These are phyloP conservation scores for Talaromyces amestolkiae DNA, from an alignment of 2,329 filamentous ascomycete species.

Conservation along the genomic window DNA sequence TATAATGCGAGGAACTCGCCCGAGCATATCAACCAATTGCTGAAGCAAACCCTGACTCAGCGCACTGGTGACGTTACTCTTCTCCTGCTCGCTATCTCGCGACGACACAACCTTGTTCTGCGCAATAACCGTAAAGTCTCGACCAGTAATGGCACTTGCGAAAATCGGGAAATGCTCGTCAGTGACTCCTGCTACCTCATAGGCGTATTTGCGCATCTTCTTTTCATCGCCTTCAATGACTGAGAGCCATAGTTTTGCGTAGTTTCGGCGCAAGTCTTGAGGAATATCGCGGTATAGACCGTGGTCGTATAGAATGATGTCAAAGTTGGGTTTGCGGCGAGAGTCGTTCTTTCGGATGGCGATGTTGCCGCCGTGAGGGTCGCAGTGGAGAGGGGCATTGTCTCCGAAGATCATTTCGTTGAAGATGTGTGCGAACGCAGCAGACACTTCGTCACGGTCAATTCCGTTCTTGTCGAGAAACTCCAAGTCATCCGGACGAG, in stretches of 20 bases:
- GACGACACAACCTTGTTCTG: conserved; percentile 55
- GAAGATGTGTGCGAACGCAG: conserved; percentile 85
- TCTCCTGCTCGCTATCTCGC: conserved; percentile 68
- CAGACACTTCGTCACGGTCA: conserved; percentile 91
- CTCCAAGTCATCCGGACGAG: conserved; percentile 80
- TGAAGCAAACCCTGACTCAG: conserved; percentile 85
- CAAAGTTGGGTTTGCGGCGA: conserved; percentile 72
- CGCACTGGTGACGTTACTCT: conserved; percentile 78
- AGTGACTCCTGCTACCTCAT: conserved; percentile 82
- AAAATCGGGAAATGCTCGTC: conserved; percentile 94
- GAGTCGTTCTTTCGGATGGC: conserved; percentile 75
- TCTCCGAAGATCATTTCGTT: conserved; percentile 99
- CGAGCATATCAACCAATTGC: conserved; percentile 82
- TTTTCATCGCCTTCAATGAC: conserved; percentile 85
- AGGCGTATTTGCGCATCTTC: conserved; percentile 82
- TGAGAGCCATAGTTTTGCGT: conserved; percentile 96
- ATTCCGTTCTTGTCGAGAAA: conserved; percentile 84
- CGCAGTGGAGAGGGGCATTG: conserved; percentile 86
- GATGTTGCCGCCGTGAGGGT: conserved; percentile 94
- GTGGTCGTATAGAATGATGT: conserved; percentile 94
- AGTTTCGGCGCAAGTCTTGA: conserved; percentile 70
- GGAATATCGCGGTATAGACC: conserved; percentile 94
- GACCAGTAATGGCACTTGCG: conserved; percentile 90
- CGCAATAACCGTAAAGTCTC: conserved; percentile 77
- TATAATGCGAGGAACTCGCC: conserved; percentile 86